Base-by-base conservation (phyloP, 1,139 yeast species). In the Yamadazyma trypodendri region DNA sequence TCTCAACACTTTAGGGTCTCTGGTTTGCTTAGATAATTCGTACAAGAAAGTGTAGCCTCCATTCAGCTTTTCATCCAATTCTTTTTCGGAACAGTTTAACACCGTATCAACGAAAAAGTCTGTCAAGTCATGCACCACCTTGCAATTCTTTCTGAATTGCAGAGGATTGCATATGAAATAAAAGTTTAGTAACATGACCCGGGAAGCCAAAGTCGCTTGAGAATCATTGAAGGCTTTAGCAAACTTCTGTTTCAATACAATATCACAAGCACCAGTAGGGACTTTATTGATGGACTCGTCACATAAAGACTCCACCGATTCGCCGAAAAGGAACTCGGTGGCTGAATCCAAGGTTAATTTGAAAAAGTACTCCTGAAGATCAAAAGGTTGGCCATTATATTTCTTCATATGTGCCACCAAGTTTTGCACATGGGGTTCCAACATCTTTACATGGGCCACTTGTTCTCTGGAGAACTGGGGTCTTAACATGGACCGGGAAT, bases 381-480 rank as follows among this genome's bases (percentile, higher is more conserved):
- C 64, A 43, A 68, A 54, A 4, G 50, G 39, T 23, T 45, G 38
- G 11, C 65, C 66, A 7, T 52, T 41, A 34, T 49, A 32, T 14
- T 48, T 49, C 28, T 48, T 46, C 35, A 73, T 46, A 36, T 62
- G 68, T 32, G 58, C 55, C 29, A 64, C 55, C 34, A 75, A 55
- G 8, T 50, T 51, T 46, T 68, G 68, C 6, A 72, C 46, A 44
- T 75, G 79, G 7, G 63, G 65, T 47, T 74, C 78, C 46, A 76
- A 61, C 12, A 63, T 41, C 37, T 62, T 60, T 29, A 76, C 65
- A 43, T 74, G 79, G 10, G 73, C 65, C 24, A 77, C 68, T 50
- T 75, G 79, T 45, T 75, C 79, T 38, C 77, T 61, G 18, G 75
- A 64, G 54, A 77, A 77, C 52, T 75, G 80, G 1, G 83, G 82